Conservation (phyloP, 306 rosid species). For the Delonix regia region DNA sequence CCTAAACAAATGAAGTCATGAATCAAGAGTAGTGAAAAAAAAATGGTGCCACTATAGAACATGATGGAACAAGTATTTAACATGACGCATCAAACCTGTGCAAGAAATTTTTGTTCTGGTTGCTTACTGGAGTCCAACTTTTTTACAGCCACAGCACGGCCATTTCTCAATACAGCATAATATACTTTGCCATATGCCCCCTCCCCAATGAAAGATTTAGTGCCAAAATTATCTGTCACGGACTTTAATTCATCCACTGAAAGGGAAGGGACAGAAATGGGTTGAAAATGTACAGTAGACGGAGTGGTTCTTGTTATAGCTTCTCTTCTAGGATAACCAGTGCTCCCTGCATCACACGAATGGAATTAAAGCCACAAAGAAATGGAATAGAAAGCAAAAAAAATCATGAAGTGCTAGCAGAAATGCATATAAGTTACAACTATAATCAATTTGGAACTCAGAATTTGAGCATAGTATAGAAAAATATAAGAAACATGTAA, state of each 20-base stretch:
- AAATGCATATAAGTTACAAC: not conserved
- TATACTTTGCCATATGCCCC: constrained; percentile 87
- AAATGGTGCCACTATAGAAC: not conserved
- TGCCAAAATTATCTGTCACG: constrained; percentile 69
- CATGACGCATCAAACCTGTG: constrained; percentile 55
- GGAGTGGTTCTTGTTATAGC: constrained; percentile 39
- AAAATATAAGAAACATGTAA: not conserved
- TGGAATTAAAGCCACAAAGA: constrained; percentile 18
- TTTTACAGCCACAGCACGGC: constrained; percentile 68
- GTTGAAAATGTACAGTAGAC: constrained; percentile 49
- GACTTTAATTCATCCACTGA: constrained; percentile 70
- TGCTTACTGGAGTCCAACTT: constrained; percentile 76
- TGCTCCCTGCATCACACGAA: constrained; percentile 48
- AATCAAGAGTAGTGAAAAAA: constrained; percentile 9
- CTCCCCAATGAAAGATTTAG: constrained; percentile 72
- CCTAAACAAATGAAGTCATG: constrained; percentile 39
- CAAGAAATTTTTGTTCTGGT: constrained; percentile 73
- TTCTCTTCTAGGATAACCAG: constrained; percentile 48
- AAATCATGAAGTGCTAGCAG: not conserved
- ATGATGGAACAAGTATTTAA: constrained; percentile 8
- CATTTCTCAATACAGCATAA: constrained; percentile 54
- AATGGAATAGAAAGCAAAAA: constrained; percentile 6
- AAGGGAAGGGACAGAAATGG: constrained; percentile 69
- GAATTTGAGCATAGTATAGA: not conserved
- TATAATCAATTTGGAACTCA: not conserved